These are phyloP conservation scores for Populus hybrid DNA, from an alignment of 441 rosid species.

Conservation along the genomic window DNA sequence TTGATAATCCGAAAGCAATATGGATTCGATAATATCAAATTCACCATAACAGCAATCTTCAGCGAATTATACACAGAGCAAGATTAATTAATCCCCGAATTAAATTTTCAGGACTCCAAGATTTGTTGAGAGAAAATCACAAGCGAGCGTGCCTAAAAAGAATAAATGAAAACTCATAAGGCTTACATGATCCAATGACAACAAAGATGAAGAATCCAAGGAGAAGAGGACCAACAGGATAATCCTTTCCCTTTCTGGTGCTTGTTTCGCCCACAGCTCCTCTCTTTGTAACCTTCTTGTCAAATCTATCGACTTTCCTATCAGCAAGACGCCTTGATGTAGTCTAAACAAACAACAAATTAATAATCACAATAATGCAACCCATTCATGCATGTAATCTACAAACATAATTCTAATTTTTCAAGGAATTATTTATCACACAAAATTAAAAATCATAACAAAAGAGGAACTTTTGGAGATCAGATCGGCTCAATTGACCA, in stretches of 20 bases:
- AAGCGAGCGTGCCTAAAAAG: not conserved
- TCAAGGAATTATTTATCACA: too few relatives aligned
- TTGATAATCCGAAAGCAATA: too few relatives aligned
- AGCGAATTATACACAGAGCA: not conserved
- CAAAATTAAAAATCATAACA: slow-evolving; percentile 18
- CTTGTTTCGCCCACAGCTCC: slow-evolving; percentile 77
- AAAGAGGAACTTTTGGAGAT: not conserved
- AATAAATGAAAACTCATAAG: not conserved
- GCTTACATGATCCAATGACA: slow-evolving; percentile 86
- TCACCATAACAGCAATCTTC: not conserved
- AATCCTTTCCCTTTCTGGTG: slow-evolving; percentile 70
- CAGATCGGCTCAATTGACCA: not conserved
- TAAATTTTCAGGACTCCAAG: not conserved
- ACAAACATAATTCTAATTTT: too few relatives aligned
- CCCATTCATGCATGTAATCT: not conserved
- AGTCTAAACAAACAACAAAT: slow-evolving; percentile 12
- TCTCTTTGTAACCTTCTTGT: slow-evolving; percentile 72
- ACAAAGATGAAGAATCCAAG: slow-evolving; percentile 85
- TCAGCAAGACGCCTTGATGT: slow-evolving; percentile 77
- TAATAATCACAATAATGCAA: not conserved
- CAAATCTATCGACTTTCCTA: slow-evolving; percentile 67
- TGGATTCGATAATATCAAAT: too few relatives aligned
- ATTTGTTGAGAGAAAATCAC: too few relatives aligned
- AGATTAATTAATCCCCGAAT: not conserved
- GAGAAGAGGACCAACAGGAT: slow-evolving; percentile 79